phyloP scores from a whole-genome alignment of 257 asterid genomes.

The Buddleja alternifolia region DNA sequence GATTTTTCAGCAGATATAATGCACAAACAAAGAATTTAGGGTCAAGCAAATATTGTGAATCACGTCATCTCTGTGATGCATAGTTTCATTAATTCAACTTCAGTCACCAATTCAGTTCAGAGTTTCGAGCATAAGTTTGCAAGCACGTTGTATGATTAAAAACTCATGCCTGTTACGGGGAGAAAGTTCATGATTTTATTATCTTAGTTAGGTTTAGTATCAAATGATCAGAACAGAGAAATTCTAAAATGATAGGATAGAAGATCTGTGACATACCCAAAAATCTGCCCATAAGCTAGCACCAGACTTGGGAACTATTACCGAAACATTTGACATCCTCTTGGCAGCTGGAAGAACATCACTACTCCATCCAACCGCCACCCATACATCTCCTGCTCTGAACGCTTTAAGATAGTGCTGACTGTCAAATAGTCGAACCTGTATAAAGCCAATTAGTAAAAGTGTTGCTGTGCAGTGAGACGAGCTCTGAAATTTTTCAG shows the following conservation, averaged over 20 bases:
- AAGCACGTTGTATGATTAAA: not conserved
- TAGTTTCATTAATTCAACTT: too few relatives aligned
- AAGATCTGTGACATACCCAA: slow-evolving; percentile 60
- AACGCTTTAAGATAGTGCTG: slow-evolving; percentile 85
- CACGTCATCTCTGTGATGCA: too few relatives aligned
- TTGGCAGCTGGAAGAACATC: slow-evolving; percentile 89
- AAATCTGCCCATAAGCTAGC: slow-evolving; percentile 97
- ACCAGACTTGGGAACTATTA: slow-evolving; percentile 89
- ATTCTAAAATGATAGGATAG: slow-evolving; percentile 14
- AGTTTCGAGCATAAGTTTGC: not conserved
- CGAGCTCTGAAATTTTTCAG: too few relatives aligned
- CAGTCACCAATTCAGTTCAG: too few relatives aligned
- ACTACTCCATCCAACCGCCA: slow-evolving; percentile 96
- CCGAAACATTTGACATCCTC: slow-evolving; percentile 83
- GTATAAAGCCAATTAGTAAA: slow-evolving; percentile 26
- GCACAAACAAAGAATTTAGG: too few relatives aligned
- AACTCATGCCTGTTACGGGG: not conserved
- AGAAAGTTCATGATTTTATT: not conserved
- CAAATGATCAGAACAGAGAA: not conserved
- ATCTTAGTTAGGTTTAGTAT: not conserved
- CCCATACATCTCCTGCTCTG: slow-evolving; percentile 90
- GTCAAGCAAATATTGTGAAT: too few relatives aligned
- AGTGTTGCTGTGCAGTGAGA: slow-evolving; percentile 9
- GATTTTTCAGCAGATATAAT: too few relatives aligned
- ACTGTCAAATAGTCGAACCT: slow-evolving; percentile 91